These are phyloP conservation scores for Coemansia sp. DNA, from an alignment of 192 early-diverging fungal species.

Conservation along the genomic window DNA sequence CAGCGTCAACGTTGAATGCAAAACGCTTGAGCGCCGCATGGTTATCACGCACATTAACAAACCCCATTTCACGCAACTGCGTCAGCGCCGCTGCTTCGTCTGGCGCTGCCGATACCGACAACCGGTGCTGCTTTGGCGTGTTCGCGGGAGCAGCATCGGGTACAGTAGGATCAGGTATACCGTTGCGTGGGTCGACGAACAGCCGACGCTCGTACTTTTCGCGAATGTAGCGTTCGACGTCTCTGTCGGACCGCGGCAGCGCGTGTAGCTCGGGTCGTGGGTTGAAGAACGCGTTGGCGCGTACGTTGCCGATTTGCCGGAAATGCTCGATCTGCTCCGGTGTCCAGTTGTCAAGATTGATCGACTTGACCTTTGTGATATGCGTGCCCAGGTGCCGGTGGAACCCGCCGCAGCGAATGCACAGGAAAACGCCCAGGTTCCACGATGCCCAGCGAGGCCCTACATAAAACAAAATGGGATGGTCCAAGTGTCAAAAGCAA, in stretches of 20 bases:
- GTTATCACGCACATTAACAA: constrained; percentile 69
- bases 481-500: no score
- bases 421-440: constrained; percentile 91
- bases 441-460: constrained; percentile 87
- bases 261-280: constrained; percentile 68
- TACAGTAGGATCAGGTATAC: constrained; percentile 37
- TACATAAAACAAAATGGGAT: constrained; percentile 23
- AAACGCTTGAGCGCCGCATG: constrained; percentile 69
- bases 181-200: constrained; percentile 59
- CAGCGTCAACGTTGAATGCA: constrained; percentile 72
- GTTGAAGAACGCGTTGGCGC: constrained; percentile 72
- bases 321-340: constrained; percentile 75
- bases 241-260: constrained; percentile 69
- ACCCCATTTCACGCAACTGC: constrained; percentile 79
- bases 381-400: constrained; percentile 87
- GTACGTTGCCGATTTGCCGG: constrained; percentile 61
- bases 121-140: constrained; percentile 12
- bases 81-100: constrained; percentile 48
- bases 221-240: constrained; percentile 86
- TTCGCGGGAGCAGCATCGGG: not conserved
- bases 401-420: constrained; percentile 86
- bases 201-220: constrained; percentile 86
- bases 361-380: constrained; percentile 89
- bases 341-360: constrained; percentile 89
- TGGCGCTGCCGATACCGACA: constrained; percentile 3